Evolutionary conservation across 1,284 basidiomycete species (phyloP).

Genomic region (Waitea zeae): DNA sequence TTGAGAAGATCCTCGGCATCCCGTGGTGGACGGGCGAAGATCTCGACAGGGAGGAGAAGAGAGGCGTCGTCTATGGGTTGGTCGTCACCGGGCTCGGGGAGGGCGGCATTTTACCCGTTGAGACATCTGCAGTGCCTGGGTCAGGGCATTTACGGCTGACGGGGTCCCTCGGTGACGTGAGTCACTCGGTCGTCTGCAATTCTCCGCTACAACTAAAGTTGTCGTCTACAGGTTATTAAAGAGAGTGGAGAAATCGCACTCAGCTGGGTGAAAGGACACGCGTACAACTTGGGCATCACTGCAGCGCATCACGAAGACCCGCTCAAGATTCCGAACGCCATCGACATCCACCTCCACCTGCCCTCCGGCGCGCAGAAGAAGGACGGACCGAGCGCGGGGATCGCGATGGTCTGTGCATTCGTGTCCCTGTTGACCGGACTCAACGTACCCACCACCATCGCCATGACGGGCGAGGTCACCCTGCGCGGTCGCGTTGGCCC

Average conservation of each 20-base stretch:
- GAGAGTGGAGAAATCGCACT: slow-evolving; percentile 80
- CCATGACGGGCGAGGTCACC: slow-evolving; percentile 81
- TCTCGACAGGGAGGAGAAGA: slow-evolving; percentile 45
- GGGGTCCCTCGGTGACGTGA: slow-evolving; percentile 62
- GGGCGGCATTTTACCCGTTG: slow-evolving; percentile 73
- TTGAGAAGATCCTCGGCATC: slow-evolving; percentile 77
- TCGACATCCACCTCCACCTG: slow-evolving; percentile 81
- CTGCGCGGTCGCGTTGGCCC: slow-evolving; percentile 64
- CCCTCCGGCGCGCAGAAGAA: slow-evolving; percentile 81
- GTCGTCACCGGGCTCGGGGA: slow-evolving; percentile 83
- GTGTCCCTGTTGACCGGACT: slow-evolving; percentile 69
- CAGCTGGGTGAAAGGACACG: slow-evolving; percentile 75
- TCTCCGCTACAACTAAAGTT: too few species aligned
- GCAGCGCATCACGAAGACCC: slow-evolving; percentile 51
- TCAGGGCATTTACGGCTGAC: slow-evolving; percentile 58
- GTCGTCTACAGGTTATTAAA: slow-evolving; percentile 50
- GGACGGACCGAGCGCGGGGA: slow-evolving; percentile 80
- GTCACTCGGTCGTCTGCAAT: slow-evolving; percentile 9
- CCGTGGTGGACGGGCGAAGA: slow-evolving; percentile 73
- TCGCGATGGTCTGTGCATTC: slow-evolving; percentile 80
- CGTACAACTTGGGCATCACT: slow-evolving; percentile 68
- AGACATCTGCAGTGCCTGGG: slow-evolving; percentile 62
- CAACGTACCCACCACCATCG: slow-evolving; percentile 47
- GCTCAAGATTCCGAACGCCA: slow-evolving; percentile 44
- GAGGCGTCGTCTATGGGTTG: slow-evolving; percentile 71